phyloP scores from a whole-genome alignment of 2,329 filamentous ascomycete species.

The Neofusicoccum cordaticola region DNA sequence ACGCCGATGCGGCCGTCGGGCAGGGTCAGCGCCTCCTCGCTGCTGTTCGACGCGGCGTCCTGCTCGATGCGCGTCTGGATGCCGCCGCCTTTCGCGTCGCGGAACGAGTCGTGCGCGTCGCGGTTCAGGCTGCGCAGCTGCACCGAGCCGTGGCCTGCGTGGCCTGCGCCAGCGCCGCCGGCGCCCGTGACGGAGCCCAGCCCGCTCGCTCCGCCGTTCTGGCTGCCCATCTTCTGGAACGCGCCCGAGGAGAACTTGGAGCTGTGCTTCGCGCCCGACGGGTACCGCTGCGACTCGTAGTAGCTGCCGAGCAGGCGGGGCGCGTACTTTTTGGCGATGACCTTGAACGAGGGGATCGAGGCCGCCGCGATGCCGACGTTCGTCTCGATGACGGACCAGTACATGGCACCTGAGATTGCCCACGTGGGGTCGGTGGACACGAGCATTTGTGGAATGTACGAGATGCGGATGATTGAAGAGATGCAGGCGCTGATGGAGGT shows the following conservation, averaged over 20 bases:
- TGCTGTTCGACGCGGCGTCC: constrained; percentile 14
- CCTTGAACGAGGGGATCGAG: constrained; percentile 18
- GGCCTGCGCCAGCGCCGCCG: no score
- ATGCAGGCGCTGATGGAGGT: constrained; percentile 12
- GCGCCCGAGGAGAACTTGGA: neutral
- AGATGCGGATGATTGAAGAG: constrained; percentile 17
- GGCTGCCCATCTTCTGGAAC: constrained; percentile 10
- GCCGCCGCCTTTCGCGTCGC: neutral
- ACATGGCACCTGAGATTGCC: constrained; percentile 15
- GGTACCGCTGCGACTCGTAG: constrained; percentile 15
- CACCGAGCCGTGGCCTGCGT: neutral
- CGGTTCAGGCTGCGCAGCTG: constrained; percentile 11
- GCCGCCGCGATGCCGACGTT: constrained; percentile 17
- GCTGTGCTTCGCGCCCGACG: neutral
- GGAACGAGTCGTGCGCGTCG: neutral
- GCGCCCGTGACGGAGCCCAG: no score
- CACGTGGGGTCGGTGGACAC: constrained; percentile 13
- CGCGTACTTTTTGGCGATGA: constrained; percentile 17
- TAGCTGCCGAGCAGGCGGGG: constrained; percentile 16
- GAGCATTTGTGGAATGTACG: constrained; percentile 17
- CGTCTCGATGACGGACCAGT: constrained; percentile 18
- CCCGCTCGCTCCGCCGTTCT: neutral
- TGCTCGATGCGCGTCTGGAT: constrained; percentile 17
- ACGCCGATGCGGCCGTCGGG: constrained; percentile 16
- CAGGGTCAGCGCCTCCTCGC: constrained; percentile 15